Conservation (phyloP, 345 rosid species). For the Populus deltoides region DNA sequence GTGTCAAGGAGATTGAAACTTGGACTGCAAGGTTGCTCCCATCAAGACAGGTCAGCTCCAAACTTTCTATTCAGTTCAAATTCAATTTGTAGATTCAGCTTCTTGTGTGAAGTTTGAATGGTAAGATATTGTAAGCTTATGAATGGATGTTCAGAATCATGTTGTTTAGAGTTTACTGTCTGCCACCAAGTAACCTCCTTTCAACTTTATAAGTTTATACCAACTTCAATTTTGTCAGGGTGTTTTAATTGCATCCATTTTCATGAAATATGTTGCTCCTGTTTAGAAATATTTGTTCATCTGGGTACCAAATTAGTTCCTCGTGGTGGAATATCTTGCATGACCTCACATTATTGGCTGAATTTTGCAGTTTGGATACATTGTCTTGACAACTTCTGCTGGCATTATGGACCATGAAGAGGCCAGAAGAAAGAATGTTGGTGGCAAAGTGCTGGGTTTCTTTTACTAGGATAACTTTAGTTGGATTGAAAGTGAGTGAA, state of each 20-base stretch:
- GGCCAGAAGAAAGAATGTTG: constrained; percentile 15
- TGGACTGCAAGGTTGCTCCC: constrained; percentile 19
- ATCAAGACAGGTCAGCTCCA: constrained; percentile 7
- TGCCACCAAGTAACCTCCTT: not conserved
- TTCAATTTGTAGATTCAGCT: not conserved
- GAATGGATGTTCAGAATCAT: not conserved
- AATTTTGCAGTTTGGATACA: constrained; percentile 25
- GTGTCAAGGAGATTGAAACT: constrained; percentile 12
- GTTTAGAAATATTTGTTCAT: not conserved
- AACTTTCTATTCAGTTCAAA: not conserved
- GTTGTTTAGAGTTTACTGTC: not conserved
- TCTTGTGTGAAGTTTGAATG: too few species aligned
- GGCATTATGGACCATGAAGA: constrained; percentile 36
- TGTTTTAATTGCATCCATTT: not conserved
- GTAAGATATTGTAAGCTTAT: not conserved
- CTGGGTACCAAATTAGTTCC: not conserved
- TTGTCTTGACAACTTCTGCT: constrained; percentile 30
- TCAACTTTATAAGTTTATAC: not conserved
- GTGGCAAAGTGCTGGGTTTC: constrained; percentile 21
- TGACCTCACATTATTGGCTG: not conserved
- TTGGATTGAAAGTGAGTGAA: not conserved
- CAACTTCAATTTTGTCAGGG: not conserved
- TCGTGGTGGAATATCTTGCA: not conserved
- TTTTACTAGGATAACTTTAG: constrained; percentile 1
- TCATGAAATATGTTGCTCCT: not conserved